phyloP scores from a whole-genome alignment of 192 early-diverging fungal species.

The Entomortierella beljakovae region DNA sequence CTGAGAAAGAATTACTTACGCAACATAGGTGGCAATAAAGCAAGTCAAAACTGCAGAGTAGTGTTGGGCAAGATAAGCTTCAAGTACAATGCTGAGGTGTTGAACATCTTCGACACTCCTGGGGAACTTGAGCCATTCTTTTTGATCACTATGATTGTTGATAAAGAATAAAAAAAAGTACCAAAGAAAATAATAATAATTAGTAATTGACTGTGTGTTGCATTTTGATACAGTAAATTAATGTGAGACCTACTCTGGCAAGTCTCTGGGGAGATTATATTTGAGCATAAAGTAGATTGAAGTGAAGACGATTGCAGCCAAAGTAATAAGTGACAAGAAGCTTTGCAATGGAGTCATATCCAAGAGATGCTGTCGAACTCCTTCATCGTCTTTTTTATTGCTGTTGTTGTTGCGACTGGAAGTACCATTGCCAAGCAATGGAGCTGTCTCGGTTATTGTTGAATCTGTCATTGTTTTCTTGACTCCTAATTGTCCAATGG shows the following conservation, averaged over 20 bases:
- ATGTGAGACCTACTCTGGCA: slow-evolving; percentile 28
- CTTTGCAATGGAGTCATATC: slow-evolving; percentile 39
- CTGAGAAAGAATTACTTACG: slow-evolving; percentile 50
- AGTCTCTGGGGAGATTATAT: slow-evolving; percentile 33
- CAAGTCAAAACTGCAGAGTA: slow-evolving; percentile 58
- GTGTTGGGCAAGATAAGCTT: slow-evolving; percentile 56
- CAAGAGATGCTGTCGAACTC: slow-evolving; percentile 18
- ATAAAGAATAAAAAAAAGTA: not conserved
- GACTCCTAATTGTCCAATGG: not conserved
- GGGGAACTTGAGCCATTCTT: slow-evolving; percentile 60
- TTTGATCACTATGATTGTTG: slow-evolving; percentile 41
- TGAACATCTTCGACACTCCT: slow-evolving; percentile 59
- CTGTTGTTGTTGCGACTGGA: slow-evolving; percentile 8
- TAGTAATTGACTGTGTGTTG: not conserved
- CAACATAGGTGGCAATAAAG: slow-evolving; percentile 57
- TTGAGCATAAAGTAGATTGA: slow-evolving; percentile 34
- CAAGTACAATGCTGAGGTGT: slow-evolving; percentile 54
- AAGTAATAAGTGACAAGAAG: slow-evolving; percentile 16
- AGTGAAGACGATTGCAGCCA: slow-evolving; percentile 11
- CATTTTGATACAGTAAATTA: too few species aligned
- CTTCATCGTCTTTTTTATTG: slow-evolving; percentile 6
- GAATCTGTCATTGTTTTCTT: slow-evolving; percentile 1
- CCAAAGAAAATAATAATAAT: too few species aligned
- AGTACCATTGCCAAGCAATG: slow-evolving; percentile 37
- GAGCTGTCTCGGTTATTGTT: slow-evolving; percentile 23